phyloP scores from a whole-genome alignment of 345 rosid genomes.

The Euphorbia pulcherrima region DNA sequence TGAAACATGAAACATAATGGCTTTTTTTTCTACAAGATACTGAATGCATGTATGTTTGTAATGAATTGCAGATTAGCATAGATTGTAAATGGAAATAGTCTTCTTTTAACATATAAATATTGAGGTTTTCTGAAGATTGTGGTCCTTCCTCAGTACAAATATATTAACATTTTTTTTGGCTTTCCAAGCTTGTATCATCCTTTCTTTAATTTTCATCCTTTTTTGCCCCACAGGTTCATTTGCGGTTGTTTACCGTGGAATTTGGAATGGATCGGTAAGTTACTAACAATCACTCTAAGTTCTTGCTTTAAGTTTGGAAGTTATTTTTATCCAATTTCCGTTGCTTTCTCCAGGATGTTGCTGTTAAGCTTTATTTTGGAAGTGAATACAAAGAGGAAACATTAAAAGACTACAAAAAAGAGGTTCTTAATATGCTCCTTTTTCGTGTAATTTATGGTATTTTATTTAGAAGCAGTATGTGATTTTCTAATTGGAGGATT shows the following conservation, averaged over 20 bases:
- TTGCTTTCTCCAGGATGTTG: conserved; percentile 61
- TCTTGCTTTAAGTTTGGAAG: not conserved
- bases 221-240: conserved; percentile 51
- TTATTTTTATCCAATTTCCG: conserved; percentile 8
- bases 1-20: not conserved
- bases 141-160: not conserved
- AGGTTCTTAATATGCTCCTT: conserved; percentile 41
- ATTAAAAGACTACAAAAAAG: conserved; percentile 61
- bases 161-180: not conserved
- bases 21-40: not conserved
- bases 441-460: conserved; percentile 1
- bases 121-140: not conserved
- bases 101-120: too few relatives aligned
- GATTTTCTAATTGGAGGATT: not conserved
- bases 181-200: not conserved
- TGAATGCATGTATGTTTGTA: not conserved
- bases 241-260: conserved; percentile 65
- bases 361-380: conserved; percentile 70
- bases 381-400: conserved; percentile 54
- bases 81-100: not conserved
- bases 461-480: not conserved
- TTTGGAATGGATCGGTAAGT: conserved; percentile 82
- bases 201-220: not conserved
- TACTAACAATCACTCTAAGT: conserved; percentile 8
- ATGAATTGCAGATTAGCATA: too few relatives aligned